Base-by-base conservation (phyloP, 2,329 filamentous ascomycete genomes). In the Cryphonectria parasitica region DNA sequence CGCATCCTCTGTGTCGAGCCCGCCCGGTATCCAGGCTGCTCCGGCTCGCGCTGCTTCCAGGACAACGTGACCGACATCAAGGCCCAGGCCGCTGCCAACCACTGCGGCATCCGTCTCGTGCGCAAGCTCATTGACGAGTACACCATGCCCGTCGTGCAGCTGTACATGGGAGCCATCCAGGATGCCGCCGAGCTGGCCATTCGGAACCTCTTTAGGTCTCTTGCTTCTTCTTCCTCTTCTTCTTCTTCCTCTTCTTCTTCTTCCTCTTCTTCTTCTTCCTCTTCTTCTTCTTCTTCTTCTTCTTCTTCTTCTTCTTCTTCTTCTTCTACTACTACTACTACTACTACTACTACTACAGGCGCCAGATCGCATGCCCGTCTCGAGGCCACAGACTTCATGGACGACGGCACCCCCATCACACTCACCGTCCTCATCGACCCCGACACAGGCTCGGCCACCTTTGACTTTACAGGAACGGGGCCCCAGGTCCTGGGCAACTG, bases 21-120 rank as follows among this genome's bases (percentile, higher is more conserved):
- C 7, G 67, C 61, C 67, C 61, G 45, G 28, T 60, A 56, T 67
- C 80, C 78, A 6, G 80, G 78, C 17, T 83, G 76, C 70, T 79
- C 77, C 61, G 76, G 78, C 1, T 78, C 80, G 1, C 74, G 80
- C 15, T 77, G 80, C 0, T 71, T 83, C n/a, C 73, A 75, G 2
- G 83, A 84, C 65, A 84, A 84, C 58, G 75, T 84, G 11, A 78
- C 81, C 3, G 82, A 84, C 66, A 71, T 84, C 2, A 83, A 84
- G 60, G 83, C 83, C 0, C 79, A 81, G 56, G 80, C 81, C 0
- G 82, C 83, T 0, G 80, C 83, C 0, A 84, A 84, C 58, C 78
- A 81, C 49, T 78, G 80, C 13, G 83, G 83, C 5, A 79, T 77
- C 39, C 75, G 74, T 0, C 74, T 81, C 3, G 77, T 81, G n/a